Evolutionary conservation across 805 yeast species (phyloP).

Genomic region (Starmerella stigmatis): DNA sequence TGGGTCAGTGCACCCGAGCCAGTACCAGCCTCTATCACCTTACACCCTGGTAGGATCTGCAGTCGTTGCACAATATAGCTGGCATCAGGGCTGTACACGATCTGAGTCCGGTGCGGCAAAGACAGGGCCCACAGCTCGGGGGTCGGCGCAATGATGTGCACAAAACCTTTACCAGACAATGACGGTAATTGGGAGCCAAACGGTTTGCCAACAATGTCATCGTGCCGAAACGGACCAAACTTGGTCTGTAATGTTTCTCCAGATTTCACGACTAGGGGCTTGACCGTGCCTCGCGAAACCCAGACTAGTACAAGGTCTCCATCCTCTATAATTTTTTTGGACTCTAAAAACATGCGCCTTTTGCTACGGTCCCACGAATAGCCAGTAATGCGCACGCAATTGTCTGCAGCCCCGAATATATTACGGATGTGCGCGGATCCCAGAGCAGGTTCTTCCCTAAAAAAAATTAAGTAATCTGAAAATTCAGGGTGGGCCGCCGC

Average conservation of each 20-base stretch:
- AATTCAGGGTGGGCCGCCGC: too few species aligned
- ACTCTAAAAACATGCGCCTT: conserved; percentile 11
- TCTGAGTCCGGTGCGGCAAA: conserved; percentile 93
- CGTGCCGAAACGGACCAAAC: conserved; percentile 83
- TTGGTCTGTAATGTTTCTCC: conserved; percentile 68
- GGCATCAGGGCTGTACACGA: conserved; percentile 92
- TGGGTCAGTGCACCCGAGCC: conserved; percentile 96
- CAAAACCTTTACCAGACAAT: conserved; percentile 59
- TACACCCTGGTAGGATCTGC: conserved; percentile 58
- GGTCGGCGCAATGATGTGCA: conserved; percentile 80
- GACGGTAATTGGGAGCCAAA: conserved; percentile 78
- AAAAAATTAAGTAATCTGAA: conserved; percentile 20
- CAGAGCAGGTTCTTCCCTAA: neutral
- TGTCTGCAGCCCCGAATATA: too few species aligned
- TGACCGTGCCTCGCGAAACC: conserved; percentile 68
- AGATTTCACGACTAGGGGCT: conserved; percentile 53
- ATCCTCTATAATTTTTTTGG: conserved; percentile 58
- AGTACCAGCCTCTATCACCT: conserved; percentile 93
- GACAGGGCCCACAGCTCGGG: conserved; percentile 96
- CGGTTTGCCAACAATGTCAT: conserved; percentile 63
- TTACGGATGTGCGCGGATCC: too few species aligned
- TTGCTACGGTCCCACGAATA: neutral
- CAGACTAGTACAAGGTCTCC: conserved; percentile 83
- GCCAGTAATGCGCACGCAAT: neutral
- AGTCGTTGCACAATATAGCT: conserved; percentile 79